Evolutionary conservation across 2,329 filamentous ascomycete species (phyloP), one percentile per base, ranked within the genome.

Genomic region (Arthrobotrys sphaeroides): DNA sequence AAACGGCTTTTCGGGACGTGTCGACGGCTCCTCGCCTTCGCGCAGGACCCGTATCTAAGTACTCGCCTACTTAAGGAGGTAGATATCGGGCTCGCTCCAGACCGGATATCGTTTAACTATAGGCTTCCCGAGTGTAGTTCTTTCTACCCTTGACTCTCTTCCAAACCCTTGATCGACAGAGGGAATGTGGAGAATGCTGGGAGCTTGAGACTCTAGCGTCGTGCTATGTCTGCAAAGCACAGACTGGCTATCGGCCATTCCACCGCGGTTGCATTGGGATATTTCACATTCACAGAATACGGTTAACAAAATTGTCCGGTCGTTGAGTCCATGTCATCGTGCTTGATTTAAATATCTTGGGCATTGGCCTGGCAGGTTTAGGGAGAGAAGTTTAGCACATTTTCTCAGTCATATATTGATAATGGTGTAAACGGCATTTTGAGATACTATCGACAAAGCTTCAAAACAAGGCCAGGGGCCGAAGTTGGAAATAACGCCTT

Each of bases 1-100:
- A 55, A 49, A 36, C 40, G 45, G 51, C 49, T 53, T 38, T 57
- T 67, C 26, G 33, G 45, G 36, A n/a, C 36, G 36, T 55, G 26
- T 22, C 43, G n/a, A 49, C 18, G 7, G 6, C 7, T 24, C 16
- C 18, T 10, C 49, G 9, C 31, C 16, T 60, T 7, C 24, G 4
- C 16, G 18, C 26, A 55, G 16, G 16, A 6, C n/a, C n/a, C 16
- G 7, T n/a, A 16, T 20, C 2, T 6, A 26, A 40, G 53, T 16
- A 26, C n/a, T 6, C 5, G 28, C 31, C 28, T 16, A 55, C 36
- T n/a, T 38, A 3, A 1, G 31, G 16, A 38, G 3, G n/a, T n/a
- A n/a, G n/a, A n/a, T n/a, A n/a, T n/a, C n/a, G n/a, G n/a, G n/a
- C n/a, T n/a, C n/a, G n/a, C n/a, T n/a, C n/a, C n/a, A n/a, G n/a